A percentile compares a stretch with the other conserved stretches of the same genome.
Evolutionary conservation across 1,284 basidiomycete genomes (phyloP).

Genomic region (Rhizoctonia solani): DNA sequence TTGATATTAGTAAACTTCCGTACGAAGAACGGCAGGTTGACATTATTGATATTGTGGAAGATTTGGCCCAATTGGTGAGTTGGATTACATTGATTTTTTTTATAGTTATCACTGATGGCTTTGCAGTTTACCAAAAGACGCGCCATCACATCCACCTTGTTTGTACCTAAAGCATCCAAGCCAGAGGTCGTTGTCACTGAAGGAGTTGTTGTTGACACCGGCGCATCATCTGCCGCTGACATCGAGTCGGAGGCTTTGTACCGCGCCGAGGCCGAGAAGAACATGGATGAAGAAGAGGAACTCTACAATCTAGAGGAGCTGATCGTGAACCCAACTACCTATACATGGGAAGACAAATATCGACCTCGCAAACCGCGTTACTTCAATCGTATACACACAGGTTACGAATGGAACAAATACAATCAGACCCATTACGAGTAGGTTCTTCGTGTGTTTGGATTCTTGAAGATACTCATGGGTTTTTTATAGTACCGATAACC

Average conservation of each 20-base stretch:
- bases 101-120: background rate
- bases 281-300: conserved; percentile 94
- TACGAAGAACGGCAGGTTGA: conserved; percentile 79
- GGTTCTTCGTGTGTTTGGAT: conserved; percentile 45
- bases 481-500: conserved; percentile 79
- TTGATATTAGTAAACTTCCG: conserved; percentile 71
- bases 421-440: conserved; percentile 99
- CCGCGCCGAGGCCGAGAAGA: conserved; percentile 84
- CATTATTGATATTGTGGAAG: conserved; percentile 71
- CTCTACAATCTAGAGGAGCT: conserved; percentile 90
- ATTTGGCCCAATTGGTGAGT: conserved; percentile 68
- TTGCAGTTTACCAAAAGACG: conserved; percentile 74
- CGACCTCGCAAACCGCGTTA: conserved; percentile 97
- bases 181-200: conserved; percentile 37
- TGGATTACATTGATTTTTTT: background rate
- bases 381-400: conserved; percentile 99
- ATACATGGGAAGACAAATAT: conserved; percentile 99
- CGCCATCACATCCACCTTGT: conserved; percentile 77
- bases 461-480: conserved; percentile 1
- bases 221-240: conserved; percentile 56
- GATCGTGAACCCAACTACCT: conserved; percentile 77
- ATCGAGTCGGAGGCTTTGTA: conserved; percentile 84
- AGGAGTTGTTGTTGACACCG: conserved; percentile 62
- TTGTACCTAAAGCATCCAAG: conserved; percentile 68
- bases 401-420: conserved; percentile 99